Conservation (phyloP, 768 basidiomycete genomes). For the Leccinellum albellum region DNA sequence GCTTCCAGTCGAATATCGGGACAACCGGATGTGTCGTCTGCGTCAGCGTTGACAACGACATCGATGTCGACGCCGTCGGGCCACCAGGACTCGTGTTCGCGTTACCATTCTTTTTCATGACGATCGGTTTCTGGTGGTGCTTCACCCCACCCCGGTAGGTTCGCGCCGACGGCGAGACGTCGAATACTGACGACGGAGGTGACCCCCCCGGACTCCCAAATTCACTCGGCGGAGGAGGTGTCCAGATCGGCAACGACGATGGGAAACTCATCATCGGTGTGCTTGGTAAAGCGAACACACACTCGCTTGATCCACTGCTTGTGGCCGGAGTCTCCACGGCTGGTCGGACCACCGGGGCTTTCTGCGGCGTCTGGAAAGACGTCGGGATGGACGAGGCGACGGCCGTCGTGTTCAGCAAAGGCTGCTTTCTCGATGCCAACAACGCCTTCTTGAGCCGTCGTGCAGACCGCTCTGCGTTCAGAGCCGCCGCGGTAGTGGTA, state of each 20-base stretch:
- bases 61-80: not conserved
- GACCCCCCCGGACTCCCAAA: slow-evolving; percentile 9
- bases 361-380: slow-evolving; percentile 30
- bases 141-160: slow-evolving; percentile 21
- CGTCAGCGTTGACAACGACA: not conserved
- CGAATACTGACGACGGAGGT: not conserved
- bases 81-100: slow-evolving; percentile 1
- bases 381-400: slow-evolving; percentile 15
- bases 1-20: slow-evolving; percentile 20
- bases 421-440: slow-evolving; percentile 55
- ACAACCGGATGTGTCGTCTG: slow-evolving; percentile 1
- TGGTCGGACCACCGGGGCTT: slow-evolving; percentile 10
- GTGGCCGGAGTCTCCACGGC: slow-evolving; percentile 1
- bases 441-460: slow-evolving; percentile 67
- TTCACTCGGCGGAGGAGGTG: slow-evolving; percentile 17
- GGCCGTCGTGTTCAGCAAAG: slow-evolving; percentile 62
- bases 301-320: not conserved
- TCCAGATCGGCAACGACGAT: slow-evolving; percentile 18
- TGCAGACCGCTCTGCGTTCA: slow-evolving; percentile 76
- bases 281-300: slow-evolving; percentile 8
- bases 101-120: slow-evolving; percentile 24
- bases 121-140: slow-evolving; percentile 35
- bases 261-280: slow-evolving; percentile 27
- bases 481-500: slow-evolving; percentile 70
- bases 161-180: slow-evolving; percentile 19